Evolutionary conservation across 2,329 filamentous ascomycete genomes (phyloP).

Genomic region (Fusarium sp.): DNA sequence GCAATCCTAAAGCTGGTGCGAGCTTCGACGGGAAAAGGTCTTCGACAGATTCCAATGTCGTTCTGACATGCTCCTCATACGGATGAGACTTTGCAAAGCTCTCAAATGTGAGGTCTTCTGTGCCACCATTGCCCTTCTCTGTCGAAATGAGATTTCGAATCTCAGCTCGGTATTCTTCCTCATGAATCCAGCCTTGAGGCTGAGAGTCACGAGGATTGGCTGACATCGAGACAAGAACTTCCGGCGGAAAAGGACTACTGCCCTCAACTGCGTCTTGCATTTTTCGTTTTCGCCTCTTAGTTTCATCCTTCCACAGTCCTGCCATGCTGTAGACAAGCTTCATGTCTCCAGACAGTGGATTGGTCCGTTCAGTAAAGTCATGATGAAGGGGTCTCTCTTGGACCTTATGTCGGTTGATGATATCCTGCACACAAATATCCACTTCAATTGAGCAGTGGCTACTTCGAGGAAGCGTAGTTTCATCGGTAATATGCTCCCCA

Average conservation of each 20-base stretch:
- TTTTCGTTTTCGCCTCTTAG: slow-evolving; percentile 78
- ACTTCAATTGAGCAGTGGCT: slow-evolving; percentile 93
- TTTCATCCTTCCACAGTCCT: slow-evolving; percentile 92
- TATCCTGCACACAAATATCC: slow-evolving; percentile 89
- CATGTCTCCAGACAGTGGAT: slow-evolving; percentile 73
- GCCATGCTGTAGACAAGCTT: slow-evolving; percentile 96
- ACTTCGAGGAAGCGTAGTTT: slow-evolving; percentile 75
- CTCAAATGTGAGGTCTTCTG: slow-evolving; percentile 68
- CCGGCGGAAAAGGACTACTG: slow-evolving; percentile 82
- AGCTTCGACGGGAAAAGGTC: slow-evolving; percentile 84
- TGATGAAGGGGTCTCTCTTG: slow-evolving; percentile 85
- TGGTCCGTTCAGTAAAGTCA: slow-evolving; percentile 81
- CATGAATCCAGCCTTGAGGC: slow-evolving; percentile 91
- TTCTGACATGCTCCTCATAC: slow-evolving; percentile 74
- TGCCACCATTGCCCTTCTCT: slow-evolving; percentile 66
- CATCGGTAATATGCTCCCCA: slow-evolving; percentile 63
- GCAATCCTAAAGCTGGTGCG: slow-evolving; percentile 59
- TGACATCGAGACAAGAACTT: slow-evolving; percentile 89
- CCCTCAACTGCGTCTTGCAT: slow-evolving; percentile 74
- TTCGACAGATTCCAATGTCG: slow-evolving; percentile 84
- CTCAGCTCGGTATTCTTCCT: slow-evolving; percentile 81
- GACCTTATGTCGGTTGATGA: slow-evolving; percentile 83
- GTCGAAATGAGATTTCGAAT: slow-evolving; percentile 72
- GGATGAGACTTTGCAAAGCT: slow-evolving; percentile 70
- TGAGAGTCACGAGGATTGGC: slow-evolving; percentile 80